phyloP scores from a whole-genome alignment of 2,329 filamentous ascomycete genomes.

The Xylaria multiplex region DNA sequence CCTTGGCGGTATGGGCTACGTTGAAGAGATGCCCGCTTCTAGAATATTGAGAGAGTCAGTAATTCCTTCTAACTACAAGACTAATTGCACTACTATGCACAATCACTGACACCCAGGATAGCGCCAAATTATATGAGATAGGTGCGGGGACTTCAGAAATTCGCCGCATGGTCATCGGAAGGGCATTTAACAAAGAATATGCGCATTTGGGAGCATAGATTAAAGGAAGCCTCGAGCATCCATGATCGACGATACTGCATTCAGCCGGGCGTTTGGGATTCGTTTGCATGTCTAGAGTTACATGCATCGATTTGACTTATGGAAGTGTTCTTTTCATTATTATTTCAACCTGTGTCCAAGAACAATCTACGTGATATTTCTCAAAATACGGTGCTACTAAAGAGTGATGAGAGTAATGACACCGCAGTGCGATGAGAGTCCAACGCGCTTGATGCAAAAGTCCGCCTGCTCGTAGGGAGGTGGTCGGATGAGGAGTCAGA shows the following conservation, averaged over 20 bases:
- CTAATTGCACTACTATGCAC: background rate
- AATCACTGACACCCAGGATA: conserved; percentile 51
- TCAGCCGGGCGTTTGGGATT: conserved; percentile 36
- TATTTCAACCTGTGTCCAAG: background rate
- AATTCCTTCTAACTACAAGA: background rate
- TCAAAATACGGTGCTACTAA: conserved; percentile 13
- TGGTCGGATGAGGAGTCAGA: conserved; percentile 1
- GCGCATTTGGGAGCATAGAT: conserved; percentile 50
- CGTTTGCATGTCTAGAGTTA: conserved; percentile 17
- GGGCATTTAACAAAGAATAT: conserved; percentile 90
- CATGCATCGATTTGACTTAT: conserved; percentile 25
- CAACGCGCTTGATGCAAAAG: background rate
- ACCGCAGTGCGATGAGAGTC: background rate
- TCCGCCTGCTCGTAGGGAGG: background rate
- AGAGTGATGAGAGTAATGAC: conserved; percentile 1
- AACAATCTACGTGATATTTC: conserved; percentile 9
- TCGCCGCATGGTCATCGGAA: conserved; percentile 90
- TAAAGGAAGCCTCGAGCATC: conserved; percentile 9
- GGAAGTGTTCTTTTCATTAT: conserved; percentile 14
- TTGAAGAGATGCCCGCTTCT: conserved; percentile 93
- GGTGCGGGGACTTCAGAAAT: conserved; percentile 96
- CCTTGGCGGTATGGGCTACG: conserved; percentile 93
- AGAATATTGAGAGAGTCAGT: conserved; percentile 77
- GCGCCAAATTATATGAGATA: conserved; percentile 89
- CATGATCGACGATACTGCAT: conserved; percentile 34